Conservation (phyloP, 2,329 filamentous ascomycete species). For the Escovopsis sp. region DNA sequence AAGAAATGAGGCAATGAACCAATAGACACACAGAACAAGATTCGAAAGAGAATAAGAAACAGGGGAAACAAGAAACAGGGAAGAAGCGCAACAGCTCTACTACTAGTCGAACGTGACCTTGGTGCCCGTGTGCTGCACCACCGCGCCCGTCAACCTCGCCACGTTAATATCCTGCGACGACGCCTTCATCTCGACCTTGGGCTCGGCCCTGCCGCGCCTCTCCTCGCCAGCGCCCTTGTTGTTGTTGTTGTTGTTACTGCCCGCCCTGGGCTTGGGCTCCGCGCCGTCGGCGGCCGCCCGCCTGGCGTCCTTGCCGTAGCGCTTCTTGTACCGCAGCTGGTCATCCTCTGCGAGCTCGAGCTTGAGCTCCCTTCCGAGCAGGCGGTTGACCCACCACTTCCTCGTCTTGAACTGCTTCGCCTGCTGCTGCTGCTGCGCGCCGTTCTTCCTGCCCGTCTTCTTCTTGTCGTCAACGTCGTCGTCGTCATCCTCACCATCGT, state of each 20-base stretch:
- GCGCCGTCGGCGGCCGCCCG: constrained; percentile 16
- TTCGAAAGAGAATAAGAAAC: background rate
- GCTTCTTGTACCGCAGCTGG: constrained; percentile 79
- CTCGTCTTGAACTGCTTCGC: constrained; percentile 42
- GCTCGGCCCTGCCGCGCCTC: constrained; percentile 8
- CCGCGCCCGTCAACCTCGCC: constrained; percentile 60
- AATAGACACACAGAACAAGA: too few relatives aligned
- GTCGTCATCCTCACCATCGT: constrained; percentile 12
- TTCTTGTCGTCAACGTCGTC: too few relatives aligned
- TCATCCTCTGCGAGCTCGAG: constrained; percentile 92
- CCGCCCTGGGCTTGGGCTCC: constrained; percentile 17
- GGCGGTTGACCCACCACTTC: constrained; percentile 75
- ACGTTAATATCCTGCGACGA: constrained; percentile 32
- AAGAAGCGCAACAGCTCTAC: background rate
- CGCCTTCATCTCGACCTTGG: constrained; percentile 25
- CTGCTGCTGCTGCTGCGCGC: constrained; percentile 4
- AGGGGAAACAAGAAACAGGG: background rate
- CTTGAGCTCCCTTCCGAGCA: constrained; percentile 67
- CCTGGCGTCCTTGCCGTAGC: constrained; percentile 61
- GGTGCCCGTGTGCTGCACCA: constrained; percentile 64
- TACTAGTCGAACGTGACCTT: constrained; percentile 66
- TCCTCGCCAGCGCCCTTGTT: constrained; percentile 17
- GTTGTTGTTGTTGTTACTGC: constrained; percentile 15
- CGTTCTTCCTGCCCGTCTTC: too few relatives aligned
- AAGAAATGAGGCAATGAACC: too few relatives aligned